Evolutionary conservation across 1,284 basidiomycete genomes (phyloP).

Genomic region (Wolfiporia cocos): DNA sequence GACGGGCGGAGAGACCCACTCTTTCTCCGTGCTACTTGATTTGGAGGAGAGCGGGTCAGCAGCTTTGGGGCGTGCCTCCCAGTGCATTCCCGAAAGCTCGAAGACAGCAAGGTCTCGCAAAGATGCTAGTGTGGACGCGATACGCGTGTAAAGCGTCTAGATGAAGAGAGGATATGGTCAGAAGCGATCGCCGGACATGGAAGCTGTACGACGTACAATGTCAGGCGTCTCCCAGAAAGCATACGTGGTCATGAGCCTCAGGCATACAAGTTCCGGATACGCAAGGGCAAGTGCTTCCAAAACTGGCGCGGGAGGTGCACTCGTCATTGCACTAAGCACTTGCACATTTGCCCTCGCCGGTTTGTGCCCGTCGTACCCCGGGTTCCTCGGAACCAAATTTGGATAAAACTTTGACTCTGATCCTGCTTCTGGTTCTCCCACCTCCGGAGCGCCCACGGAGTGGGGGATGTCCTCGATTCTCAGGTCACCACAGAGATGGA

Average conservation of each 20-base stretch:
- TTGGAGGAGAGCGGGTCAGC: constrained; percentile 8
- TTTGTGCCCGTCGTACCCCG: constrained; percentile 4
- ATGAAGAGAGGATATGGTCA: constrained; percentile 8
- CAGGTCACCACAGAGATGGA: constrained; percentile 56
- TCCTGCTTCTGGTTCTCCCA: constrained; percentile 28
- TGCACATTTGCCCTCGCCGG: constrained; percentile 13
- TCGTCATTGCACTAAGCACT: constrained; percentile 30
- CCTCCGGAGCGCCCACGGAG: constrained; percentile 38
- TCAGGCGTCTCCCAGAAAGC: constrained; percentile 27
- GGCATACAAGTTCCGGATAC: constrained; percentile 26
- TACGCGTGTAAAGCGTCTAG: constrained; percentile 58
- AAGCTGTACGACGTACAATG: constrained; percentile 20
- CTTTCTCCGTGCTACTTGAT: constrained; percentile 16
- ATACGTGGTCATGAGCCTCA: constrained; percentile 30
- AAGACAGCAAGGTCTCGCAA: constrained; percentile 54
- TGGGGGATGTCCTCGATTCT: constrained; percentile 43
- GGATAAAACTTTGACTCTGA: constrained; percentile 7
- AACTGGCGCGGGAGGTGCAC: constrained; percentile 26
- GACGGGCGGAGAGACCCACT: constrained; percentile 27
- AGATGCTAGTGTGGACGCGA: constrained; percentile 47
- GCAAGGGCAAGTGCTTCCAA: constrained; percentile 28
- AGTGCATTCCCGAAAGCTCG: constrained; percentile 69
- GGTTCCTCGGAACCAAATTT: constrained; percentile 7
- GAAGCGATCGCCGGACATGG: constrained; percentile 7
- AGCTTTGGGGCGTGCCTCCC: constrained; percentile 33